A percentile compares a stretch with the other conserved stretches of the same genome.
Evolutionary conservation across 2,329 filamentous ascomycete species (phyloP).

Genomic region (Pseudogymnoascus sp.): DNA sequence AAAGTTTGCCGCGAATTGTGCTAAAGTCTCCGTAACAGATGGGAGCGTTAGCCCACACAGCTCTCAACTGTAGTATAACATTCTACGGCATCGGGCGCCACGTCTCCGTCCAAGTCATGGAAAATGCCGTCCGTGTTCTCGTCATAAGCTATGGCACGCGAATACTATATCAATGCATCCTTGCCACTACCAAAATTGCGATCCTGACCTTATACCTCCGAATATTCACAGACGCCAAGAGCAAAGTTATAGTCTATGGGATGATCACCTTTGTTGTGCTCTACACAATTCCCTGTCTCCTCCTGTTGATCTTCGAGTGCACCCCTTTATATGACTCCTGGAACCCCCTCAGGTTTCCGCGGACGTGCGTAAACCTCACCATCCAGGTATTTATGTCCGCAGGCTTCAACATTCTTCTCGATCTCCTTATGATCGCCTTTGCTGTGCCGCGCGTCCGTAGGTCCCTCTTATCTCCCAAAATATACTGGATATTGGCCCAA

Average conservation of each 20-base stretch:
- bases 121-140: slow-evolving; percentile 8
- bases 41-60: slow-evolving; percentile 10
- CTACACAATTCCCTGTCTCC: slow-evolving; percentile 11
- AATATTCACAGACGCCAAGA: slow-evolving; percentile 12
- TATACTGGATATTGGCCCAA: neutral
- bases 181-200: slow-evolving; percentile 14
- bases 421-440: slow-evolving; percentile 17
- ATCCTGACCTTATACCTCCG: slow-evolving; percentile 14
- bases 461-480: neutral
- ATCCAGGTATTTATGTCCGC: slow-evolving; percentile 10
- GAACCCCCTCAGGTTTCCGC: slow-evolving; percentile 7
- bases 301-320: slow-evolving; percentile 14
- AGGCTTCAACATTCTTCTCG: slow-evolving; percentile 13
- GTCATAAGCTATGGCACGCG: slow-evolving; percentile 12
- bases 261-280: slow-evolving; percentile 11
- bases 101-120: neutral
- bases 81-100: slow-evolving; percentile 12
- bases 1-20: neutral
- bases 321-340: slow-evolving; percentile 14
- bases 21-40: neutral
- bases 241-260: slow-evolving; percentile 8
- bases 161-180: slow-evolving; percentile 14
- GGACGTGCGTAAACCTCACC: slow-evolving; percentile 9
- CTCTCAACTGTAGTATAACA: slow-evolving; percentile 10
- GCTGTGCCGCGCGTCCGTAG: slow-evolving; percentile 16